Conservation (phyloP, 352 stramenopile species). For the Phytophthora pistaciae region DNA sequence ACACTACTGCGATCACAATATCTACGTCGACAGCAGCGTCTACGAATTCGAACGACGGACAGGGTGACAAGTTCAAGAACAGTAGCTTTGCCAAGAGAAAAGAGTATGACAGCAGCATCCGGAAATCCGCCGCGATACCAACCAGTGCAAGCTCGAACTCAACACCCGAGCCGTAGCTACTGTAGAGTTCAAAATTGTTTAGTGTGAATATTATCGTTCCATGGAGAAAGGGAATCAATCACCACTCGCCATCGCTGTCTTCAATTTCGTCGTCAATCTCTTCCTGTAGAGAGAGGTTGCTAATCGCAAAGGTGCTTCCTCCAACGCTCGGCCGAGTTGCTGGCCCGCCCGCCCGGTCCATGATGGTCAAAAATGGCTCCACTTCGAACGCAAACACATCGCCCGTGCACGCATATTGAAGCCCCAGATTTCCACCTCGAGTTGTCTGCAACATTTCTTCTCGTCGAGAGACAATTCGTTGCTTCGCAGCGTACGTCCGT, state of each 20-base stretch:
- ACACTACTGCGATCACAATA: constrained; percentile 8
- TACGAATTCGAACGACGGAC: constrained; percentile 2
- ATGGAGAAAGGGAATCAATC: neutral
- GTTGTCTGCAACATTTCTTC: constrained; percentile 45
- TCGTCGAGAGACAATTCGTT: constrained; percentile 56
- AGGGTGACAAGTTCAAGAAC: constrained; percentile 68
- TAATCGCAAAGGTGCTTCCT: constrained; percentile 14
- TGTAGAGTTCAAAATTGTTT: constrained; percentile 37
- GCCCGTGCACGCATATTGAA: constrained; percentile 52
- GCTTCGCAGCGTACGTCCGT: constrained; percentile 53
- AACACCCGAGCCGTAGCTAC: constrained; percentile 24
- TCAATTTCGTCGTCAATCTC: constrained; percentile 80
- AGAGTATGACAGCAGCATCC: constrained; percentile 76
- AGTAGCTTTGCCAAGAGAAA: constrained; percentile 76
- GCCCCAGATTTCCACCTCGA: constrained; percentile 17
- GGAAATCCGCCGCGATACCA: constrained; percentile 41
- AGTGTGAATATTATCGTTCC: constrained; percentile 28
- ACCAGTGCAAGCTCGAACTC: constrained; percentile 19
- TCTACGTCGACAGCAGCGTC: constrained; percentile 13
- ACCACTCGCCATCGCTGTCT: constrained; percentile 62
- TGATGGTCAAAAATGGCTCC: constrained; percentile 68
- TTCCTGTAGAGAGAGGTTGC: constrained; percentile 24
- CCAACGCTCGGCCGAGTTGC: constrained; percentile 1
- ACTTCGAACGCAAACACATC: constrained; percentile 78
- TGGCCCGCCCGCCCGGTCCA: constrained; percentile 30